Conservation (phyloP, 805 yeast genomes). For the Kuraishia borneana region DNA sequence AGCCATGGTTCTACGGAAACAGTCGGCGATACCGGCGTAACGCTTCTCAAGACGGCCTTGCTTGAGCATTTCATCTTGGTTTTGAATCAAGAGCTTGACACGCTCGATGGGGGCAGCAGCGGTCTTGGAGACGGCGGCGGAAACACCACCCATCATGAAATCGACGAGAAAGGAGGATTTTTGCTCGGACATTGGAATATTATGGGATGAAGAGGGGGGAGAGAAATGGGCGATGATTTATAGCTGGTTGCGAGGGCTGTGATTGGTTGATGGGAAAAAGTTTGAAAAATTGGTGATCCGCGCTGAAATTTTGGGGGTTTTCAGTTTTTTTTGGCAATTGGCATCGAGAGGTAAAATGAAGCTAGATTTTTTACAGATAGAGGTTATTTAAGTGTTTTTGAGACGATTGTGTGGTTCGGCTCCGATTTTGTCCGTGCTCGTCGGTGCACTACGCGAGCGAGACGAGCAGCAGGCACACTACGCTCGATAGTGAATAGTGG, state of each 20-base stretch:
- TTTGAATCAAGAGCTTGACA: conserved; percentile 92
- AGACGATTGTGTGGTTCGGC: too few species aligned
- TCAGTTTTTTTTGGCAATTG: too few species aligned
- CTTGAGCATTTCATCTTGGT: conserved; percentile 97
- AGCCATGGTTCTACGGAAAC: conserved; percentile 90
- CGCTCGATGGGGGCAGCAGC: conserved; percentile 98
- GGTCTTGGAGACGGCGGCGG: conserved; percentile 97
- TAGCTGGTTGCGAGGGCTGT: not conserved
- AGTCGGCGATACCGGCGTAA: conserved; percentile 86
- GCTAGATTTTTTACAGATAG: too few species aligned
- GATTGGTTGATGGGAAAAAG: not conserved
- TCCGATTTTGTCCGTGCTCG: too few species aligned
- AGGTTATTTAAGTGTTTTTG: too few species aligned
- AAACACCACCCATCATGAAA: conserved; percentile 97
- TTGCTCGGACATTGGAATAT: conserved; percentile 21
- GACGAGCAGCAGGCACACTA: too few species aligned
- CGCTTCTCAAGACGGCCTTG: conserved; percentile 86
- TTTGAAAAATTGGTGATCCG: too few species aligned
- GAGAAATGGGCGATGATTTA: not conserved
- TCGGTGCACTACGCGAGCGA: too few species aligned
- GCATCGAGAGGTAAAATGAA: too few species aligned
- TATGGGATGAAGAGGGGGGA: conserved; percentile 5
- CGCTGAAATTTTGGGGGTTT: too few species aligned
- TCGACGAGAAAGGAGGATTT: conserved; percentile 44
- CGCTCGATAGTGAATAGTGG: too few species aligned